Conservation (phyloP, 2,329 filamentous ascomycete genomes). For the Colletotrichum camelliae region DNA sequence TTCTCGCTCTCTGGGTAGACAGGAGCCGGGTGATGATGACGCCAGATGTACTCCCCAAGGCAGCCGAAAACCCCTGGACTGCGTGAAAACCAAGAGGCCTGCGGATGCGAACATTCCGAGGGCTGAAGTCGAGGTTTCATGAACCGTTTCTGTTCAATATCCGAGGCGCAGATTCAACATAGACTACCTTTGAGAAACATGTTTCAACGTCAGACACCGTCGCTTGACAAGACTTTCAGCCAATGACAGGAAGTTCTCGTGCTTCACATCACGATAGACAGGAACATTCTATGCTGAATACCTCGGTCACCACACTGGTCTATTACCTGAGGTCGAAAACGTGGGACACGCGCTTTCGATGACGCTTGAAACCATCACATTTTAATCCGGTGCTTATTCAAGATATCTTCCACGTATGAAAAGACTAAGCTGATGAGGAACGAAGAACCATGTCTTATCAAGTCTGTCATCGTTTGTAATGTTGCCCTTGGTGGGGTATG, state of each 20-base stretch:
- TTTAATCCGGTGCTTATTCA: background rate
- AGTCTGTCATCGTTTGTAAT: rapidly evolving
- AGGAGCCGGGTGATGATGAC: background rate
- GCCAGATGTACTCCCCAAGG: background rate
- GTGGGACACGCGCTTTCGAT: background rate
- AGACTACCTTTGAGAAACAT: background rate
- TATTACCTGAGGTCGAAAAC: background rate
- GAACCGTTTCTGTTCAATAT: no score
- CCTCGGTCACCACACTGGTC: background rate
- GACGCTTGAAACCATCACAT: background rate
- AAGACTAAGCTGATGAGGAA: rapidly evolving
- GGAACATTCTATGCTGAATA: background rate
- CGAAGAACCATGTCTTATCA: background rate
- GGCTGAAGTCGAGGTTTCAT: background rate
- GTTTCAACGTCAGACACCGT: rapidly evolving
- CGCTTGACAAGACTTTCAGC: background rate
- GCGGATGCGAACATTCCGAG: background rate
- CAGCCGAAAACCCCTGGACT: background rate
- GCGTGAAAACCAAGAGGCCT: background rate
- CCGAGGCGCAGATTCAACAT: background rate
- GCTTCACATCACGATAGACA: rapidly evolving
- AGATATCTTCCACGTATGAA: background rate
- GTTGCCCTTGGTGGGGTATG: background rate
- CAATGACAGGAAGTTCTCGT: rapidly evolving
- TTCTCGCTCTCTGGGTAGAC: background rate